Evolutionary conservation across 345 rosid genomes (phyloP).

Genomic region (Eutrema yunnanense): DNA sequence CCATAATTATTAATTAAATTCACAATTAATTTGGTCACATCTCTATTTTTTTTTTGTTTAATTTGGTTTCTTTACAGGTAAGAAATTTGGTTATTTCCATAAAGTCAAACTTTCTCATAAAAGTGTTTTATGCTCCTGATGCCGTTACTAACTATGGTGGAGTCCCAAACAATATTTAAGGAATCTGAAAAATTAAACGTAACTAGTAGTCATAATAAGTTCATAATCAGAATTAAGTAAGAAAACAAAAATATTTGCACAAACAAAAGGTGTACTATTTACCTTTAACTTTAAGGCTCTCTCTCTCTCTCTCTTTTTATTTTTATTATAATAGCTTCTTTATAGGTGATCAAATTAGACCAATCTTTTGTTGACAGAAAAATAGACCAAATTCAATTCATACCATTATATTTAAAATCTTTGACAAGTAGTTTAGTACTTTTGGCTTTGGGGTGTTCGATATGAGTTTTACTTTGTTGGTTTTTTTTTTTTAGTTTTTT

Average conservation of each 20-base stretch:
- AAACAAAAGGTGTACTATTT: slow-evolving; percentile 10
- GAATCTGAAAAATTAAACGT: not conserved
- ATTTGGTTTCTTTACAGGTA: not conserved
- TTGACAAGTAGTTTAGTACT: not conserved
- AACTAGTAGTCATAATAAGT: not conserved
- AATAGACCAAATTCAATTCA: not conserved
- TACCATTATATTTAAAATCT: not conserved
- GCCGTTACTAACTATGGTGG: not conserved
- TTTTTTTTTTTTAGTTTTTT: not conserved
- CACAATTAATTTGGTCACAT: slow-evolving; percentile 6
- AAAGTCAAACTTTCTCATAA: not conserved
- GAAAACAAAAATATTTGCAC: not conserved
- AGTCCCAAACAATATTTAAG: not conserved
- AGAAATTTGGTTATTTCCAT: not conserved
- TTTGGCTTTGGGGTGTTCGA: not conserved
- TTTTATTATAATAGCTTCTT: not conserved
- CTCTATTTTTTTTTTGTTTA: not conserved
- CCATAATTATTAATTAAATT: not conserved
- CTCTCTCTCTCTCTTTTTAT: not conserved
- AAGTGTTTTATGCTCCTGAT: not conserved
- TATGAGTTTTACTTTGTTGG: not conserved
- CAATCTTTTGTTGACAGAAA: not conserved
- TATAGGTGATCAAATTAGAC: slow-evolving; percentile 2
- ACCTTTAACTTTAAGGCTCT: slow-evolving; percentile 33
- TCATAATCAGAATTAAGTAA: not conserved